phyloP scores from a whole-genome alignment of 2,329 filamentous ascomycete genomes.

The Salinomyces thailandicus region DNA sequence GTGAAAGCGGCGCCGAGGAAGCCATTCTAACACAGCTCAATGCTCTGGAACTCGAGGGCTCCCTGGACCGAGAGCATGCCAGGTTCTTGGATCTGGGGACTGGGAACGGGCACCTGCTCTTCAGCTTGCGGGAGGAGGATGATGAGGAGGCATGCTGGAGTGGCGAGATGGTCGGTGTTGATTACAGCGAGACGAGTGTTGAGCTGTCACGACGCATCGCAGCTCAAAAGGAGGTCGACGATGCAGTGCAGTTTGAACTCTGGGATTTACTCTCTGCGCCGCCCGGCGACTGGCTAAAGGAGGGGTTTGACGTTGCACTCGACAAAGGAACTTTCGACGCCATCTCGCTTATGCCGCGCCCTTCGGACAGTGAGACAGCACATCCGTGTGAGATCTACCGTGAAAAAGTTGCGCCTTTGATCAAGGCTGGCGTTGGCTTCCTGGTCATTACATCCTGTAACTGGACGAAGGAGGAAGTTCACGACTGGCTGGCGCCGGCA shows the following conservation, averaged over 20 bases:
- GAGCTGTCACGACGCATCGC: slow-evolving; percentile 58
- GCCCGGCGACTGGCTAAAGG: slow-evolving; percentile 45
- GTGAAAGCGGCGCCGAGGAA: slow-evolving; percentile 77
- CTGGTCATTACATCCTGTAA: slow-evolving; percentile 93
- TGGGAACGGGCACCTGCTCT: slow-evolving; percentile 87
- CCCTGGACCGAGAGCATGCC: slow-evolving; percentile 30
- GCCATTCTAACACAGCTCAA: slow-evolving; percentile 59
- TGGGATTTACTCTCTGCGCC: slow-evolving; percentile 41
- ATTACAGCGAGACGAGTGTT: slow-evolving; percentile 71
- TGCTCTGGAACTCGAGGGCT: slow-evolving; percentile 41
- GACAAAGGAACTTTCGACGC: slow-evolving; percentile 99
- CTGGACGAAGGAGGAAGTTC: slow-evolving; percentile 86
- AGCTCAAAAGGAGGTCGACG: slow-evolving; percentile 13
- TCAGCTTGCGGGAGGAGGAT: slow-evolving; percentile 56
- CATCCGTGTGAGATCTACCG: slow-evolving; percentile 60
- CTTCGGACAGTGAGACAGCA: slow-evolving; percentile 1
- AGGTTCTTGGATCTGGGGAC: slow-evolving; percentile 78
- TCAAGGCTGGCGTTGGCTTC: slow-evolving; percentile 56
- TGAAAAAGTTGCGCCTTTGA: slow-evolving; percentile 54
- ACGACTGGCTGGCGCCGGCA: slow-evolving; percentile 59
- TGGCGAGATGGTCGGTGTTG: slow-evolving; percentile 70
- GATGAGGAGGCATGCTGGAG: slow-evolving; percentile 40
- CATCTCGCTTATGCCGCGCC: slow-evolving; percentile 52
- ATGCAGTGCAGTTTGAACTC: slow-evolving; percentile 39
- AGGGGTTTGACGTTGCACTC: slow-evolving; percentile 79